Evolutionary conservation across 176 grass and related monocot species (phyloP), one percentile per base, ranked within the genome.

Genomic region (Echinochloa phyllopogon): DNA sequence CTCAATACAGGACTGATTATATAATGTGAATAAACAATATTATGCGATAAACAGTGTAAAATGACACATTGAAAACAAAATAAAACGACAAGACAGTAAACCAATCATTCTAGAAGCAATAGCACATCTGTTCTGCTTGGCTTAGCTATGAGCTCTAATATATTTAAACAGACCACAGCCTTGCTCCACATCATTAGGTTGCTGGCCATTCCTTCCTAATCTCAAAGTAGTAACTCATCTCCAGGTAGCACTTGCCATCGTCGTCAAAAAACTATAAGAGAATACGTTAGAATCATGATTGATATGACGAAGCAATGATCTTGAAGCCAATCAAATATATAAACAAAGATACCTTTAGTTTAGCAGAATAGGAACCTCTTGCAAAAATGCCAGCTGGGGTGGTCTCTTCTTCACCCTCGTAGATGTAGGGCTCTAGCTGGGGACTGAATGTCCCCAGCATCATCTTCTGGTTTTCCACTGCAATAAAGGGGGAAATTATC

Each of bases 401-500:
- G 27, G 91, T 92, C 71, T 97, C 94, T 87, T 97, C 91, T 91
- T 97, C 86, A 58, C 90, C 80, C 86, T 88, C 94, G 11, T 94
- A 91, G 13, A 83, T 55, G 43, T 97, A 97, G 68, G 91, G 87
- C 59, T 97, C 94, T 61, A 69, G 78, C 86, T 97, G 94, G 69
- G 94, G 94, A 91, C 94, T 97, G 81, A 97, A 97, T 53, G 94
- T 97, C 43, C 94, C 94, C 75, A 97, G 77, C 94, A 97, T 97
- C 67, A 94, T 86, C 78, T 97, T 97, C 65, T 88, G 90, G 82
- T 94, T 87, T 61, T 94, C 94, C 85, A 97, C 93, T 95, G 85
- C 53, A 55, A 65, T 18, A 81, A 72, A 4, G 43, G 42, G 50
- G 57, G 1, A 47, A 23, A 16, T 4, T 38, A 65, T 44, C 17